These are phyloP conservation scores for Xerocomellus dryophilus DNA, from an alignment of 768 basidiomycete genomes.

Conservation along the genomic window DNA sequence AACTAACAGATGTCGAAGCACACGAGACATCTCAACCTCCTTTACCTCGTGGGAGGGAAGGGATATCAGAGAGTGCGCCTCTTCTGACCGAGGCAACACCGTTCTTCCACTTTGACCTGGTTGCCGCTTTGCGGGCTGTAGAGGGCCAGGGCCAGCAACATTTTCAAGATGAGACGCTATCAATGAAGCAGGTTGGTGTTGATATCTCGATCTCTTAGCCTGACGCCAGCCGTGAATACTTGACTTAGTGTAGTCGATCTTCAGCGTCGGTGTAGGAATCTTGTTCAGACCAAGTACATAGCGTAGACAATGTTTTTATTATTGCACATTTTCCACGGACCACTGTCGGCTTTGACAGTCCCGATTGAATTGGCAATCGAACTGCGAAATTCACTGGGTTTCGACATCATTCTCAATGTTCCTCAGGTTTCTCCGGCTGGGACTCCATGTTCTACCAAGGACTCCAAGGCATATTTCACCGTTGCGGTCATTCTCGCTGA, in stretches of 20 bases:
- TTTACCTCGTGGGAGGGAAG: not conserved
- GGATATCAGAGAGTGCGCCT: constrained; percentile 19
- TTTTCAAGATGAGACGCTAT: constrained; percentile 4
- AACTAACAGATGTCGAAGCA: constrained; percentile 33
- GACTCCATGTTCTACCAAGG: constrained; percentile 3
- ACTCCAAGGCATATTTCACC: not conserved
- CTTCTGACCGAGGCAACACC: constrained; percentile 59
- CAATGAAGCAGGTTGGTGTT: constrained; percentile 7
- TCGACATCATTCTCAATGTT: constrained; percentile 6
- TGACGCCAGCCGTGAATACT: not conserved
- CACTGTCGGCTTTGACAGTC: not conserved
- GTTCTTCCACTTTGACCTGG: constrained; percentile 90
- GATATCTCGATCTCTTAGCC: not conserved
- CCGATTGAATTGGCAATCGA: not conserved
- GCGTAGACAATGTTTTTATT: not conserved
- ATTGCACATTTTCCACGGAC: constrained; percentile 5
- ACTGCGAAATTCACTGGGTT: too few relatives aligned
- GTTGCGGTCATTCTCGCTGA: constrained; percentile 26
- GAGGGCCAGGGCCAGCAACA: constrained; percentile 36
- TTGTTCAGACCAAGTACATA: not conserved
- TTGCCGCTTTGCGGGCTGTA: constrained; percentile 66
- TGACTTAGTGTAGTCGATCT: not conserved
- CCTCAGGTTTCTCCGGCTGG: constrained; percentile 1
- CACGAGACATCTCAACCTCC: constrained; percentile 23
- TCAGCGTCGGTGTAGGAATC: not conserved